Conservation (phyloP, 2,329 filamentous ascomycete species). For the Alternaria ventricosa region DNA sequence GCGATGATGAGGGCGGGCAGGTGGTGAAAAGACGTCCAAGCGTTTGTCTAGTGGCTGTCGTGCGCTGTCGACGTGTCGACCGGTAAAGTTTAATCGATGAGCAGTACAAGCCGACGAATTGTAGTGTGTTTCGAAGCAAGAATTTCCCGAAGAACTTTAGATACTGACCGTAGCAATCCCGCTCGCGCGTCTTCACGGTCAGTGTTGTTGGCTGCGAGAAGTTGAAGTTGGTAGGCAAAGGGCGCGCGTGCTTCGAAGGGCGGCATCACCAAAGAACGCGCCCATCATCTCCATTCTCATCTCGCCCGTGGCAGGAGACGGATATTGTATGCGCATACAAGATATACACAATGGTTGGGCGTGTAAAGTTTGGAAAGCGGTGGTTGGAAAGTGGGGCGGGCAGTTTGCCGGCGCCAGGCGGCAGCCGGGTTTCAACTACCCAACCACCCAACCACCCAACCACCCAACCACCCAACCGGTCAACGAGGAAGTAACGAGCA, state of each 20-base stretch:
- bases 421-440: not conserved
- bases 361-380: not conserved
- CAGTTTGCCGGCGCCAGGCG: not conserved
- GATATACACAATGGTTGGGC: not conserved
- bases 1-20: not conserved
- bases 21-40: not conserved
- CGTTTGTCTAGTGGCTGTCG: not conserved
- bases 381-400: not conserved
- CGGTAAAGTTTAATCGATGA: not conserved
- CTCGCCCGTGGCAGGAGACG: not conserved
- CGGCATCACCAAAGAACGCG: not conserved
- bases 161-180: not conserved
- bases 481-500: not conserved
- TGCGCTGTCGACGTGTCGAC: not conserved
- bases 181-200: not conserved
- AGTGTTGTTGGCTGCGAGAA: not conserved
- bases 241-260: not conserved
- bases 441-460: not conserved
- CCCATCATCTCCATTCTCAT: not conserved
- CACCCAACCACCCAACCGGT: not conserved
- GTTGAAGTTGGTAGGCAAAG: not conserved
- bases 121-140: not conserved
- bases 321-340: not conserved
- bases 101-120: not conserved
- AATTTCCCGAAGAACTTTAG: not conserved